Evolutionary conservation across 768 basidiomycete genomes (phyloP), one percentile per base, ranked within the genome.

Genomic region (Mycena capillaripes): DNA sequence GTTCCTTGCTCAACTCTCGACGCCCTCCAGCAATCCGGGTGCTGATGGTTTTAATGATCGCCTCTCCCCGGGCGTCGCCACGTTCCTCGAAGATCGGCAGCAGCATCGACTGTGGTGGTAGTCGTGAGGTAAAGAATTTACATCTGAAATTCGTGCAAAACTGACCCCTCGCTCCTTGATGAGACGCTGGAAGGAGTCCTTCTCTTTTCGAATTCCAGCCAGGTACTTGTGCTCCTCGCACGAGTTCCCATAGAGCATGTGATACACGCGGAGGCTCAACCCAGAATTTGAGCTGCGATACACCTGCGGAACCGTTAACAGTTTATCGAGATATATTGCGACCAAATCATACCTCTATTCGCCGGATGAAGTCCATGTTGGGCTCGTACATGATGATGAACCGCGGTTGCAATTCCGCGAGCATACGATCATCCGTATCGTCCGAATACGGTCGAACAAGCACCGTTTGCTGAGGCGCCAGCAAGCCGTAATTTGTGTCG

Each of bases 371-470:
- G 62, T 97, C 94, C 79, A 96, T 92, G 76, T 92, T 94, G 3
- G 97, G 97, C 78, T 99, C 98, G 74, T 93, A 96, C 93, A 99
- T 95, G 56, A 99, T 91, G 62, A 99, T 92, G 78, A 97, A 99
- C 72, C 92, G 90, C 2, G 98, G 98, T 70, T 93, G 87, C 10
- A 99, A 86, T 79, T 99, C 97, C 48, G 90, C 88, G 36, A 99
- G 85, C 59, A 98, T 83, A 46, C 91, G 88, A 79, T 99, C 98
- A 75, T 99, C 98, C 3, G 93, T 90, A 78, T 99, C 98, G 55
- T 97, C 97, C 0, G 94, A 92, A 78, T 96, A 99, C 1, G 95
- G 89, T 4, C 97, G 89, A 34, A 99, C 89, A 48, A 99, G 81
- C 25, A 99, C 91, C 0, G 93, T 92, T 75, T 98, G 89, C 76